A percentile compares a stretch with the other conserved stretches of the same genome.
phyloP scores from a whole-genome alignment of 1,284 basidiomycete species.

The Trametes hirsuta region DNA sequence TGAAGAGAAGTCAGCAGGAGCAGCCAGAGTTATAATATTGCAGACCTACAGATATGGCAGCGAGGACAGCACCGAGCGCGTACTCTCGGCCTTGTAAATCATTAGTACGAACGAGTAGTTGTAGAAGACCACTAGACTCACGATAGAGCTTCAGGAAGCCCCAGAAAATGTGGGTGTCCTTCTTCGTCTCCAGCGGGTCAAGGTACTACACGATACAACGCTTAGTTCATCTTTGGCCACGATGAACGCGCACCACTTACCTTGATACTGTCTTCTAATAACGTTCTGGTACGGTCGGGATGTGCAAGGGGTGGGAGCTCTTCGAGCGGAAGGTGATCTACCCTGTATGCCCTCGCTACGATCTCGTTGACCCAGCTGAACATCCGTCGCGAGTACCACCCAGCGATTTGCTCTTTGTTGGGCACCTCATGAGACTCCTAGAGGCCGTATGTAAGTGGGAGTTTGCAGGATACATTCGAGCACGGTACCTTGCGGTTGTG shows the following conservation, averaged over 20 bases:
- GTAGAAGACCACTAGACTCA: constrained; percentile 24
- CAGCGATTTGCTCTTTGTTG: constrained; percentile 70
- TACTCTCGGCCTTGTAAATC: constrained; percentile 6
- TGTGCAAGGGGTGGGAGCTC: constrained; percentile 48
- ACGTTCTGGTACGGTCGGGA: constrained; percentile 44
- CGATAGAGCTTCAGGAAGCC: constrained; percentile 30
- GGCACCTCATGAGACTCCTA: constrained; percentile 46
- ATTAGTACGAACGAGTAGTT: constrained; percentile 1
- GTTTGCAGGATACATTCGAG: constrained; percentile 30
- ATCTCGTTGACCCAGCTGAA: constrained; percentile 58
- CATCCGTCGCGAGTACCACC: constrained; percentile 55
- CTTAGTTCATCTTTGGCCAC: not conserved
- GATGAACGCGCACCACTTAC: constrained; percentile 17
- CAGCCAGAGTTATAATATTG: not conserved
- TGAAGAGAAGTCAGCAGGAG: constrained; percentile 1
- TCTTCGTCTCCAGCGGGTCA: constrained; percentile 29
- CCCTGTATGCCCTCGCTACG: constrained; percentile 32
- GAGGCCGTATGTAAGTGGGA: constrained; percentile 9
- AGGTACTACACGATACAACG: constrained; percentile 27
- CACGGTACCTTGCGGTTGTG: constrained; percentile 38
- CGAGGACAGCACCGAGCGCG: not conserved
- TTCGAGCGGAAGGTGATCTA: constrained; percentile 34
- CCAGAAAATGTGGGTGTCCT: constrained; percentile 33
- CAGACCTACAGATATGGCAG: constrained; percentile 4
- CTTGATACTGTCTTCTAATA: constrained; percentile 41